Conservation (phyloP, 805 yeast genomes). For the Candida railenensis region DNA sequence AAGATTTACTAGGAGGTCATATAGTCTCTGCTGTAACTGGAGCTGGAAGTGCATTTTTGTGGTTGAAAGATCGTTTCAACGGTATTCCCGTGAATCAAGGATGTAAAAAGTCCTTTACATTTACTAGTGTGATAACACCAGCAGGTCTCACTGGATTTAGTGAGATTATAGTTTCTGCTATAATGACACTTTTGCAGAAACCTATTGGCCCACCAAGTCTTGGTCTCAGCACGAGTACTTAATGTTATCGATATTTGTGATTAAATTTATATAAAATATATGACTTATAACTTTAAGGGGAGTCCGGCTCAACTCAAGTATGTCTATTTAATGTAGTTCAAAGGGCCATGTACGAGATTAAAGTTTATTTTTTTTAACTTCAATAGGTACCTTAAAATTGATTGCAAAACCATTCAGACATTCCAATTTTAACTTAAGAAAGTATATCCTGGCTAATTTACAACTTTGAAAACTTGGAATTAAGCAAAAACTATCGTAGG, state of each 20-base stretch:
- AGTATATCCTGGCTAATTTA: slow-evolving; percentile 29
- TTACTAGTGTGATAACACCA: slow-evolving; percentile 1
- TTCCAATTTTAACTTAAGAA: slow-evolving; percentile 20
- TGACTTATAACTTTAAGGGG: neutral
- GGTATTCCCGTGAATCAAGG: slow-evolving; percentile 15
- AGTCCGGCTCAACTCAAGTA: too few species aligned
- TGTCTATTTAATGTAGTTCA: too few species aligned
- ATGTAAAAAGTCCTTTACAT: slow-evolving; percentile 7
- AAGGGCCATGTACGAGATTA: neutral
- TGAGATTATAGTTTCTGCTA: neutral
- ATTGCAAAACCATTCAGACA: neutral
- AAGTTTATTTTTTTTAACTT: neutral
- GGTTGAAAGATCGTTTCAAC: slow-evolving; percentile 16
- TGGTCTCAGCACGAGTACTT: neutral
- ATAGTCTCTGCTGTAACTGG: slow-evolving; percentile 14
- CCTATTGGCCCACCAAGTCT: slow-evolving; percentile 4
- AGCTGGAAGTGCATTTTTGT: slow-evolving; percentile 17
- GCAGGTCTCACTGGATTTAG: slow-evolving; percentile 2
- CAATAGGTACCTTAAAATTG: neutral
- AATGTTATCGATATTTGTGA: neutral
- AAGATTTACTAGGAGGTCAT: slow-evolving; percentile 14
- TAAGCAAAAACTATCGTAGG: slow-evolving; percentile 26
- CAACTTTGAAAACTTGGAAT: slow-evolving; percentile 42
- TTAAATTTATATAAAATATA: neutral
- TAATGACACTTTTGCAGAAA: neutral